A percentile compares a stretch with the other conserved stretches of the same genome.
Evolutionary conservation across 257 asterid species (phyloP).

Genomic region (Penstemon eatonii): DNA sequence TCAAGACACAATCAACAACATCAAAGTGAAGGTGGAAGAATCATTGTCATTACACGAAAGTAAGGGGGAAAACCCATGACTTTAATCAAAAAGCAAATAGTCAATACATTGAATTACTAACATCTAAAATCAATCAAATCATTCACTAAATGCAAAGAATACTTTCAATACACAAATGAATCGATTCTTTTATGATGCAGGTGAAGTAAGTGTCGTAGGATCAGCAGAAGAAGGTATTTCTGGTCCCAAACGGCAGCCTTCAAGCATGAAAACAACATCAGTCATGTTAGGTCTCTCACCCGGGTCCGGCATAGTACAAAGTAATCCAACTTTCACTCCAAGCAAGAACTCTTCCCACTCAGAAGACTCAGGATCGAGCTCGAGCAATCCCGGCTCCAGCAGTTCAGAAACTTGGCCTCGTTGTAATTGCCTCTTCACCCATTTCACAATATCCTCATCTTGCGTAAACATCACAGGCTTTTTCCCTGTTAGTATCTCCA

Average conservation of each 20-base stretch:
- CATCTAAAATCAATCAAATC: neutral
- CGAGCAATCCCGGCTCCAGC: conserved; percentile 75
- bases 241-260: conserved; percentile 69
- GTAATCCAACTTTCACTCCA: conserved; percentile 73
- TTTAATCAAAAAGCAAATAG: neutral
- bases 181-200: conserved; percentile 32
- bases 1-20: too few relatives aligned
- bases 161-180: conserved; percentile 24
- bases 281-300: conserved; percentile 66
- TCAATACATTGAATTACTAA: conserved; percentile 4
- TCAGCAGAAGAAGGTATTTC: conserved; percentile 75
- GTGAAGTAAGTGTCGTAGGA: conserved; percentile 65
- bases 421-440: conserved; percentile 83
- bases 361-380: conserved; percentile 76
- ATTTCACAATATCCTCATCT: conserved; percentile 83
- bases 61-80: neutral
- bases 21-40: too few relatives aligned
- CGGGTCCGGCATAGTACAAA: conserved; percentile 79
- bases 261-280: conserved; percentile 79
- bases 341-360: conserved; percentile 84
- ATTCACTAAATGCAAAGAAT: conserved; percentile 38
- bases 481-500: conserved; percentile 73
- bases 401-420: conserved; percentile 66
- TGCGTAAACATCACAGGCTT: conserved; percentile 75
- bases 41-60: too few relatives aligned